Evolutionary conservation across 352 stramenopile genomes (phyloP).

Genomic region (Phytophthora cryptogea): DNA sequence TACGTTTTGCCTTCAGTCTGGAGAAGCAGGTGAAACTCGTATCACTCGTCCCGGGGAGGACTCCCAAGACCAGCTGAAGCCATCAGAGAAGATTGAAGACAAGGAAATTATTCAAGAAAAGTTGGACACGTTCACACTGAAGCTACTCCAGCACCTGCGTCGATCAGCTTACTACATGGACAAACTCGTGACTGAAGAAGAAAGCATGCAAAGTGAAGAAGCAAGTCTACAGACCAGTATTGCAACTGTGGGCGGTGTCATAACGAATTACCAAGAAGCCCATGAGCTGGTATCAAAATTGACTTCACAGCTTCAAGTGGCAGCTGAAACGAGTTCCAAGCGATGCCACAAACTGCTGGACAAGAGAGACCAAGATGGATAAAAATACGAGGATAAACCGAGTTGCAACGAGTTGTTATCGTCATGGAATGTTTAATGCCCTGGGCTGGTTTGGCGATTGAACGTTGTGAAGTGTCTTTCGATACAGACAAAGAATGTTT

Average conservation of each 20-base stretch:
- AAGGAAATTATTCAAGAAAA: conserved; percentile 47
- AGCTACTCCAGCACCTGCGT: conserved; percentile 67
- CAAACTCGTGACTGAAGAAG: conserved; percentile 56
- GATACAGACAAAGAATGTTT: conserved; percentile 19
- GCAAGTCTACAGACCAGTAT: conserved; percentile 42
- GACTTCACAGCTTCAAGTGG: conserved; percentile 40
- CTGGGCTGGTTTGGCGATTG: conserved; percentile 32
- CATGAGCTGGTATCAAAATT: conserved; percentile 46
- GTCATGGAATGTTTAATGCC: conserved; percentile 23
- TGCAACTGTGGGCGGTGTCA: conserved; percentile 31
- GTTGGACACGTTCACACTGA: conserved; percentile 49
- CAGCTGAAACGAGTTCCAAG: conserved; percentile 36
- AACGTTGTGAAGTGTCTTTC: conserved; percentile 24
- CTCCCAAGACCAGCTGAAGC: conserved; percentile 41
- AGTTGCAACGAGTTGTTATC: conserved; percentile 2
- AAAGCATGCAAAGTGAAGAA: conserved; percentile 50
- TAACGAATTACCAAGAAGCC: conserved; percentile 43
- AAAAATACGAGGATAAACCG: conserved; percentile 27
- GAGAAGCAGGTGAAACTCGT: conserved; percentile 38
- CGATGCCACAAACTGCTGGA: conserved; percentile 38
- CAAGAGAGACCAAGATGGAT: conserved; percentile 16
- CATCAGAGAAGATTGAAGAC: conserved; percentile 20
- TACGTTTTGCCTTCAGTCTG: conserved; percentile 52
- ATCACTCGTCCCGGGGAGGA: conserved; percentile 62
- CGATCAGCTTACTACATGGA: conserved; percentile 66